Conservation (phyloP, 2,329 filamentous ascomycete genomes). For the Penicillium sp. region DNA sequence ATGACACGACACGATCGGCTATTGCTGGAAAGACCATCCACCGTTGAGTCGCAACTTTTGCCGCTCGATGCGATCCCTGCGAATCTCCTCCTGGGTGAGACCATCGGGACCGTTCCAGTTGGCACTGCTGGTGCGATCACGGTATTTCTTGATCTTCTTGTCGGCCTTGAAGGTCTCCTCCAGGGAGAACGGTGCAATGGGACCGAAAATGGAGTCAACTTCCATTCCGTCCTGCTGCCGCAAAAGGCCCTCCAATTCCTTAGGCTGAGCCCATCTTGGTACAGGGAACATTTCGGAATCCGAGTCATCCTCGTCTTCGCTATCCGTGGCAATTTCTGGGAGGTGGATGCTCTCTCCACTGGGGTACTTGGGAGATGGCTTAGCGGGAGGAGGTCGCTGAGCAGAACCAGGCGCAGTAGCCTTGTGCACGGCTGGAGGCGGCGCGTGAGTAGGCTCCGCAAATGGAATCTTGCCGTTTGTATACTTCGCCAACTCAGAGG, state of each 20-base stretch:
- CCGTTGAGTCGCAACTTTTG: constrained; percentile 80
- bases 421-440: constrained; percentile 57
- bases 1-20: neutral
- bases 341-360: constrained; percentile 89
- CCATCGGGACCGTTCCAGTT: constrained; percentile 85
- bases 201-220: constrained; percentile 88
- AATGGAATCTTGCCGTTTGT: constrained; percentile 90
- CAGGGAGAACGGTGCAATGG: constrained; percentile 85
- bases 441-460: constrained; percentile 66
- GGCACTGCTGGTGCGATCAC: constrained; percentile 87
- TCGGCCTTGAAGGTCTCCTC: constrained; percentile 94
- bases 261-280: constrained; percentile 86
- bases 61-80: constrained; percentile 74
- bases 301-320: constrained; percentile 75
- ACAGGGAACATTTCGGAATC: constrained; percentile 63
- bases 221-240: constrained; percentile 72
- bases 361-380: constrained; percentile 80
- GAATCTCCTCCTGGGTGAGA: constrained; percentile 84
- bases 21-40: constrained; percentile 69
- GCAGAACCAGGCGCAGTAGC: constrained; percentile 61
- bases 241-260: constrained; percentile 74
- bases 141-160: constrained; percentile 86
- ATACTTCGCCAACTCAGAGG: constrained; percentile 82
- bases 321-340: constrained; percentile 93
- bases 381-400: constrained; percentile 42